Base-by-base conservation (phyloP, 2,329 filamentous ascomycete species). In the Alternaria tenuissima region DNA sequence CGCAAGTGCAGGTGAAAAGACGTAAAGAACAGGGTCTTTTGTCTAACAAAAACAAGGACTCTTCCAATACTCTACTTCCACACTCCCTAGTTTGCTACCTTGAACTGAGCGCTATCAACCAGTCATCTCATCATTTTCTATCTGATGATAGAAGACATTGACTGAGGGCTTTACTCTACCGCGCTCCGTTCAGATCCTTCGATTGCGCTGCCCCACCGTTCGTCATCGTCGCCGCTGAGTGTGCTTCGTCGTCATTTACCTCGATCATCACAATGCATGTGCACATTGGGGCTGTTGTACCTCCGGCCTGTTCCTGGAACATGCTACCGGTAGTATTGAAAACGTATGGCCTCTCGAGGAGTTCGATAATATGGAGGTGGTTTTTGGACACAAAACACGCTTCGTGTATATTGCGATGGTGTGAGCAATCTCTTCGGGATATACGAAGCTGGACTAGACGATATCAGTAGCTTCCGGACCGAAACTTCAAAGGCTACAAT, bases 211-310 rank as follows among this genome's bases (percentile, higher is more conserved):
- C 8, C 30, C 7, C 30, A 7, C 20, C 46, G 5, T 38, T 49
- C 14, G 6, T 49, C 30, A 5, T 49, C 22, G 20, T n/a, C 20
- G 1, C 24, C 20, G 12, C 30, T n/a, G 5, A 20, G 30, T 49
- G 22, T 32, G 16, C 46, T 18, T 36, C 32, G 9, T 36, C 32
- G 7, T 49, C 46, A 1, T 49, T 9, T 24, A 49, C 46, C 20
- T 49, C 32, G 14, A 49, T n/a, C 16, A 20, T 36, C 12, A 38
- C 46, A 18, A 49, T 18, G 26, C 55, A 57, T 14, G 48, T 54
- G 16, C 55, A 57, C 8, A 2, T 14, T 12, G 32, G 11, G 32
- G 14, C 32, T 7, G 32, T 14, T 36, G 32, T 14, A 14, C 14
- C 32, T 7, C 3, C 32, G 12, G 12, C 12, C 32, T 16, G 32